Evolutionary conservation across 305 asterid genomes (phyloP), one percentile per base, ranked within the genome.

Genomic region (Fraxinus angustifolia): DNA sequence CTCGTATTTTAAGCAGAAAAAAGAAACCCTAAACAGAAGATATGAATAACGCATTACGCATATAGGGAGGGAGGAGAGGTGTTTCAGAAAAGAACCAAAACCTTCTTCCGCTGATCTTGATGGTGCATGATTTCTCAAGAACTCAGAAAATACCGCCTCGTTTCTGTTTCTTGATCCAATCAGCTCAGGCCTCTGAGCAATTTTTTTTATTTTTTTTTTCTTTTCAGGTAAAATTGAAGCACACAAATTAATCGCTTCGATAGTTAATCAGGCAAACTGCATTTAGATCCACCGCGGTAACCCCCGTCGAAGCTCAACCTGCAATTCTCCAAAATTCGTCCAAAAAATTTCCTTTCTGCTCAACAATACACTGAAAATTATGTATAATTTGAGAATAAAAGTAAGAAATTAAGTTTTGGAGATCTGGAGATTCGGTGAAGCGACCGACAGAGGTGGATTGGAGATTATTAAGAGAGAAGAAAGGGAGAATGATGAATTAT

Each of bases 241-340:
- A 67, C 58, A 7, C 26, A 73, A 42, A 82, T 74, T 79, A 45
- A 81, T 78, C 77, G 28, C 42, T 31, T 14, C 21, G 40, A 14
- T 4, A 12, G 35, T 14, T 31, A 67, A 67, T 6, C 38, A 35
- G 17, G 79, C 45, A 33, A 31, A 53, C 80, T 68, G 83, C 85
- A 65, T 84, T 79, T 76, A 45, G 4, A 74, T 21, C 71, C 81
- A 72, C 77, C 78, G 65, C 81, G 35, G 76, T 79, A 65, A 23
- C 62, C 77, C 58, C 85, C 73, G 26, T 71, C 77, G 71, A 65
- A 40, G 8, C 82, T 76, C 75, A 36, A 62, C 42, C 76, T 40
- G 34, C 77, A 75, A 40, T 72, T 68, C 31, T 73, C 71, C 83
- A 71, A 76, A 76, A 71, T 77, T 42, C 19, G 50, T 62, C 83